Base-by-base conservation (phyloP, 2,329 filamentous ascomycete genomes). In the Penicillium polonicum region DNA sequence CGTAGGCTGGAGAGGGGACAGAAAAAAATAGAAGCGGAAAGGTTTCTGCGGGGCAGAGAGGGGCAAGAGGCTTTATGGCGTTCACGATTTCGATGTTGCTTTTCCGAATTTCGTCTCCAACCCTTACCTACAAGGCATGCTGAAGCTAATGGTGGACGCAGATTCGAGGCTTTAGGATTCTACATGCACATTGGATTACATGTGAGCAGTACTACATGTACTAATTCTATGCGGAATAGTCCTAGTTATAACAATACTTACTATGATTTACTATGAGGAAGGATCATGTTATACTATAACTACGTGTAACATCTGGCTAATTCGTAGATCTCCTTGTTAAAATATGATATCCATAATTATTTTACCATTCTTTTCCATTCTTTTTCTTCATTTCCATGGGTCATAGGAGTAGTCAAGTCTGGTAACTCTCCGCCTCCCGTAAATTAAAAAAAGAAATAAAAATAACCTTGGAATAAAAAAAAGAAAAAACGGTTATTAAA, bases 1-100 rank as follows among this genome's bases (percentile, higher is more conserved):
- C 12, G 15, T 48, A 44, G 41, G 23, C 23, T 41, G 29, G 43
- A 38, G 52, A 27, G 35, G 27, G 54, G 42, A 43, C 17, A 36
- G 58, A 57, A 56, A 57, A 57, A 60, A 64, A 60, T 62, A 61
- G 61, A 58, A 65, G 56, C 59, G 57, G 60, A 60, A 36, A 61
- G 52, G 59, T 60, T 60, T 46, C 55, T 58, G 53, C 48, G 61
- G 64, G 62, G 64, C 61, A 57, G 58, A 56, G 55, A 60, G 56
- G 52, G 58, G 58, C 49, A 38, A 39, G 38, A 36, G 52, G 45
- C 39, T 44, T 61, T 52, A 39, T 43, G 42, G 48, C 45, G 33
- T 48, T 42, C 15, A 45, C 60, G 56, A 65, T 63, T 52, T 27
- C 5, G 7, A 44, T 19, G 3, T 43, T 62, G 53, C 52, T 38